Evolutionary conservation across 2,329 filamentous ascomycete genomes (phyloP).

Genomic region (Colletotrichum destructivum): DNA sequence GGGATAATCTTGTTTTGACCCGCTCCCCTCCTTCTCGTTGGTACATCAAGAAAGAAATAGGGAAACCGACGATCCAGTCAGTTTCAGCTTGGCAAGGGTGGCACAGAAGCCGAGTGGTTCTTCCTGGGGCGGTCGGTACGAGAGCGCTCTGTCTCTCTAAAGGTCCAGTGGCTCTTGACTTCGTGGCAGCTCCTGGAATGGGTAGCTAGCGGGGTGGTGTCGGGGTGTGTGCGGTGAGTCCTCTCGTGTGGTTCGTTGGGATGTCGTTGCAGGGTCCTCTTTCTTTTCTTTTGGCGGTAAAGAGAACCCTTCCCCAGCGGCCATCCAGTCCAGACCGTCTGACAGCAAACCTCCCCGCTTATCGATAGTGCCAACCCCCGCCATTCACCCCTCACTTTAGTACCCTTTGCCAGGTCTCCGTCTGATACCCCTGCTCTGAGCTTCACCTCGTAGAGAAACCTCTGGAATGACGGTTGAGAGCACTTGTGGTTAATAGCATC

Average conservation of each 20-base stretch:
- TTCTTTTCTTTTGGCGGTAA: conserved; percentile 15
- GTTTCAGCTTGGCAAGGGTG: conserved; percentile 25
- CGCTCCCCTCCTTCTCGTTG: conserved; percentile 8
- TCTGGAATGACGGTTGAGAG: background rate
- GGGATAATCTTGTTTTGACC: conserved; percentile 24
- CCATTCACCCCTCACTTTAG: conserved; percentile 20
- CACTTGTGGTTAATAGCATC: background rate
- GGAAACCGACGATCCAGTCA: conserved; percentile 6
- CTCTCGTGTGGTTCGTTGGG: background rate
- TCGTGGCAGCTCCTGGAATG: background rate
- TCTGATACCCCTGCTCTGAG: background rate
- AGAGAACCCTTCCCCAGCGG: background rate
- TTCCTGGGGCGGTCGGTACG: conserved; percentile 3
- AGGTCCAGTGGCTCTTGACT: background rate
- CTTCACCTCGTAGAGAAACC: background rate
- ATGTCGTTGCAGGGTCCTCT: conserved; percentile 25
- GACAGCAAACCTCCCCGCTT: conserved; percentile 1
- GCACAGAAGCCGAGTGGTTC: conserved; percentile 3
- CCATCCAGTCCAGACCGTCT: background rate
- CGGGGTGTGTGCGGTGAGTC: background rate
- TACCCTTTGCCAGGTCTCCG: background rate
- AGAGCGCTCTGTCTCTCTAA: background rate
- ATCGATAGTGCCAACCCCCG: conserved; percentile 17
- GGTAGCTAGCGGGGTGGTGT: background rate
- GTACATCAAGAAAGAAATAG: background rate